Evolutionary conservation across 2,329 filamentous ascomycete genomes (phyloP).

Genomic region (Sporothrix sp.): DNA sequence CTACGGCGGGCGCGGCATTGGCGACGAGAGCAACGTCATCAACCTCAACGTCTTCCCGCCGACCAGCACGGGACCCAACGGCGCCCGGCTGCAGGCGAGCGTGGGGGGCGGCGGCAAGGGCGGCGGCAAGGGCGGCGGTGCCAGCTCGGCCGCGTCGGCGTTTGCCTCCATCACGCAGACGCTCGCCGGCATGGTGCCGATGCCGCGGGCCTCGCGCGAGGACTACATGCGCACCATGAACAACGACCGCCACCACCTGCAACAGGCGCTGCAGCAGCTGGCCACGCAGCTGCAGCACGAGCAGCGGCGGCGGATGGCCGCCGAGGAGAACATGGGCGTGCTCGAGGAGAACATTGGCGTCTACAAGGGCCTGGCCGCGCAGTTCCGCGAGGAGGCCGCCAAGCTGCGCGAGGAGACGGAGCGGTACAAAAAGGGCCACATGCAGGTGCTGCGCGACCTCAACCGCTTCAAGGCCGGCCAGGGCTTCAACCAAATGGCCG

Average conservation of each 20-base stretch:
- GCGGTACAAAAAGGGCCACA: conserved; percentile 7
- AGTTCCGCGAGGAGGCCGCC: conserved; percentile 1
- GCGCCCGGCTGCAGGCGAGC: background rate
- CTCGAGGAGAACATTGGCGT: background rate
- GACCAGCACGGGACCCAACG: background rate
- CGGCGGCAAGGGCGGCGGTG: background rate
- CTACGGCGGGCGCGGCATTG: background rate
- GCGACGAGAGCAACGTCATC: conserved; percentile 2
- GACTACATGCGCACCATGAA: conserved; percentile 2
- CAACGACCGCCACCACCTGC: conserved; percentile 1
- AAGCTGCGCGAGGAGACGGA: conserved; percentile 9
- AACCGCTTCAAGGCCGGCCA: conserved; percentile 13
- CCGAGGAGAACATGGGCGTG: background rate
- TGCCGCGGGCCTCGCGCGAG: background rate
- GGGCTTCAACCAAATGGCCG: conserved; percentile 8
- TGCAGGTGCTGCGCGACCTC: conserved; percentile 11
- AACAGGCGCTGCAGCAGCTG: conserved; percentile 1
- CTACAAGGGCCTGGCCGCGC: background rate
- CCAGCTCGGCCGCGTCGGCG: background rate
- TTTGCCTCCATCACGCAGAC: background rate
- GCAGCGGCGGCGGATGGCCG: conserved; percentile 1
- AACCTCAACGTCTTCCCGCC: background rate
- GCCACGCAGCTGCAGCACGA: background rate
- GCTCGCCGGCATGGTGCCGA: background rate
- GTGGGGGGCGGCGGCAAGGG: too few relatives aligned